Evolutionary conservation across 2,329 filamentous ascomycete species (phyloP).

Genomic region (Mollisia scopiformis): DNA sequence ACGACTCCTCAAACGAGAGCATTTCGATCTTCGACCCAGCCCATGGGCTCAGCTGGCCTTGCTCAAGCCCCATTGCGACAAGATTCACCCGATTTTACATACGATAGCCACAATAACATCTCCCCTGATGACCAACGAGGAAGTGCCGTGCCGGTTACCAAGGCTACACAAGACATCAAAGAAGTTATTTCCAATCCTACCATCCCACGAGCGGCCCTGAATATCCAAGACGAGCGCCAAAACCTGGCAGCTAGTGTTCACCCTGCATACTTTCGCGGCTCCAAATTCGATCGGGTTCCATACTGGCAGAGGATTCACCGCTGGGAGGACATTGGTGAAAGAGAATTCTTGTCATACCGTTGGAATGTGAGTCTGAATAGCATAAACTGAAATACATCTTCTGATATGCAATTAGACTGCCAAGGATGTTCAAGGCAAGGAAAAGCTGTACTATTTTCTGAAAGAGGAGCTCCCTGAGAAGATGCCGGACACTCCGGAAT

Average conservation of each 20-base stretch:
- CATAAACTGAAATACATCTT: not conserved
- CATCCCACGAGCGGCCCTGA: not conserved
- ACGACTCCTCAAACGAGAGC: not conserved
- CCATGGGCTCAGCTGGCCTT: slow-evolving; percentile 13
- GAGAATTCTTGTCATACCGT: slow-evolving; percentile 54
- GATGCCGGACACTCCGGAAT: slow-evolving; percentile 44
- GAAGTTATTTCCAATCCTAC: not conserved
- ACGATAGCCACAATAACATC: not conserved
- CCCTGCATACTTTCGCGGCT: slow-evolving; percentile 17
- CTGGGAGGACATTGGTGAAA: slow-evolving; percentile 50
- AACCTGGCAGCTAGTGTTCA: not conserved
- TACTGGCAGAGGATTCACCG: slow-evolving; percentile 55
- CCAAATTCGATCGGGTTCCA: slow-evolving; percentile 23
- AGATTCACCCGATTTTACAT: not conserved
- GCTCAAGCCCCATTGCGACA: slow-evolving; percentile 8
- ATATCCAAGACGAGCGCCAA: not conserved
- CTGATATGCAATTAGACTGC: slow-evolving; percentile 41
- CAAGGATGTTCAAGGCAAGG: slow-evolving; percentile 52
- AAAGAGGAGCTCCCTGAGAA: slow-evolving; percentile 50
- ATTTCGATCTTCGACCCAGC: not conserved
- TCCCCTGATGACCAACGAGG: not conserved
- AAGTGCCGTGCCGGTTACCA: not conserved
- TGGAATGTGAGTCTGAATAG: slow-evolving; percentile 54
- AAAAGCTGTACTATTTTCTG: slow-evolving; percentile 53
- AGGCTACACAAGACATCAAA: not conserved